Base-by-base conservation (phyloP, 495 filamentous ascomycete species). In the Hypoxylon lenormandii region DNA sequence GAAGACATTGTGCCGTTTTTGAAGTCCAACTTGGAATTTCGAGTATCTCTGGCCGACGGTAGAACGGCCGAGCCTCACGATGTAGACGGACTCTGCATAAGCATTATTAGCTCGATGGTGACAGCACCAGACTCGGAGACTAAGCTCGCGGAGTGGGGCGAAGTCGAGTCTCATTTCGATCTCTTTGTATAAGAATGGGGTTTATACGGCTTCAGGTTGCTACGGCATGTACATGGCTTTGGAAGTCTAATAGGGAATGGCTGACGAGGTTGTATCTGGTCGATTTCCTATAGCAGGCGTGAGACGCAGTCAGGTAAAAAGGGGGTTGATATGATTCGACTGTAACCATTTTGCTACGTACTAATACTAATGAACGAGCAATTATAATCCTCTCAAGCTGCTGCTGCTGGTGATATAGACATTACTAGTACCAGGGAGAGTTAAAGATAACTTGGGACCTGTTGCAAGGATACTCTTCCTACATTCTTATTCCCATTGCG, bases 101-200 rank as follows among this genome's bases (percentile, higher is more conserved):
- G 48, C 4, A 74, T 86, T 30, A 78, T 75, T 13, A 84, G 80
- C 51, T 73, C 79, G n/a, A 28, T 69, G 30, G 82, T 85, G 3
- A 61, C 52, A 33, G 74, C 72, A 23, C 79, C 81, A 10, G 50
- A 52, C 13, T 74, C 66, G 13, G 78, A 80, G 28, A 64, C 70
- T 12, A 78, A 80, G 56, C 69, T 86, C 46, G 81, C 83, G 0
- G 60, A 47, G 8, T 85, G 83, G 83, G 80, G 79, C 8, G 64
- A 64, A 48, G 65, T 68, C 7, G 75, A 71, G 48, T 50, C 46
- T 15, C 69, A 70, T 58, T 72, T 77, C 57, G 60, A 73, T 61
- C 67, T 77, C 43, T 56, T 72, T 54, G 52, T 45, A 65, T 76
- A 59, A 64, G 4, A 53, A 46, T 43, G 7, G 30, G 48, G 16